phyloP scores from a whole-genome alignment of 208 protist genomes.

The Tritrichomonas foetus region DNA sequence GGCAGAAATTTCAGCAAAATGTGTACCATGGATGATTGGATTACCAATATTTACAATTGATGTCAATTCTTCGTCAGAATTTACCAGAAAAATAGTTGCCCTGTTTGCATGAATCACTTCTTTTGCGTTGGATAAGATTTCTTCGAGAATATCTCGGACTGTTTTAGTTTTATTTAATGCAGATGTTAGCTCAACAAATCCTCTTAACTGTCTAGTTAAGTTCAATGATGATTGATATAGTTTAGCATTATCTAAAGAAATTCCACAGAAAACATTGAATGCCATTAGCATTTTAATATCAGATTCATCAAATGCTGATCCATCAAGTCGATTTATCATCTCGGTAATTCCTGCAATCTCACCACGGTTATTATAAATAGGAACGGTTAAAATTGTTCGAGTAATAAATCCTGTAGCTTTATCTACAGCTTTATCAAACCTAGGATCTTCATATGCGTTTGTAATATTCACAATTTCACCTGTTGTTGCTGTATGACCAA shows the following conservation, averaged over 20 bases:
- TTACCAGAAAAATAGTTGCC: not conserved
- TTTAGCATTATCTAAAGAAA: not conserved
- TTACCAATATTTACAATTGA: not conserved
- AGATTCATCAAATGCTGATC: not conserved
- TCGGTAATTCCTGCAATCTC: constrained; percentile 54
- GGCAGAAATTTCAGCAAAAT: not conserved
- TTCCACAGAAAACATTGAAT: constrained; percentile 41
- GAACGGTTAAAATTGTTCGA: not conserved
- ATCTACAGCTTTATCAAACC: constrained; percentile 49
- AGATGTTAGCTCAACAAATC: not conserved
- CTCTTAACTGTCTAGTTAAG: not conserved
- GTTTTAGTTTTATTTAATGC: not conserved
- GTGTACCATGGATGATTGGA: not conserved
- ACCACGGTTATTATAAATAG: constrained; percentile 46
- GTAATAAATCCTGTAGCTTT: not conserved
- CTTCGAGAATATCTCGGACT: not conserved
- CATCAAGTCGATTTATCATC: constrained; percentile 53
- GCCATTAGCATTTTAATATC: constrained; percentile 40
- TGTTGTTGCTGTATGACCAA: constrained; percentile 45
- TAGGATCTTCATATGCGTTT: constrained; percentile 58
- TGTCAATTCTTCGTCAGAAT: not conserved
- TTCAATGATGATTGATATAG: not conserved
- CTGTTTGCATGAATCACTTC: not conserved
- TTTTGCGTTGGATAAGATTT: not conserved
- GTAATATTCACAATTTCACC: constrained; percentile 54